Evolutionary conservation across 2,329 filamentous ascomycete genomes (phyloP), one percentile per base, ranked within the genome.

Genomic region (Hypoxylon sp.): DNA sequence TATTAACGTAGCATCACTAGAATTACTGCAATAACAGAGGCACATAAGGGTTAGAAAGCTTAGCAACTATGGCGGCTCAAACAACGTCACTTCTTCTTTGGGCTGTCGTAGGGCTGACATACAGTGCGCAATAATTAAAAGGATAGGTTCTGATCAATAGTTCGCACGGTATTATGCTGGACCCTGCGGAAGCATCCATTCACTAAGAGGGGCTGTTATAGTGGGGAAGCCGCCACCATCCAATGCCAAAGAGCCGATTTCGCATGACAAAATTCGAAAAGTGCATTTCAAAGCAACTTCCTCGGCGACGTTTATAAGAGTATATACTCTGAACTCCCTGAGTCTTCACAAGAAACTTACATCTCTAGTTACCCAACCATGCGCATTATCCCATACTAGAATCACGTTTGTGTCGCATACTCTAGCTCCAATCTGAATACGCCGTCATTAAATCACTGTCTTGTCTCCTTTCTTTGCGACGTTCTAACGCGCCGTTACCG

Each of bases 201-300:
- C 42, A 58, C 24, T 48, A 48, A 59, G 47, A 55, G 47, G 58
- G 37, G 37, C 42, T 33, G 19, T 35, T 42, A 31, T 60, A 13
- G 29, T 62, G 24, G 51, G 54, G 53, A 29, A 37, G 51, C 61
- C 65, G 52, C 68, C 65, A 58, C 47, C 53, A 47, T 59, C 68
- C 69, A 71, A 69, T 71, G 33, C 55, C n/a, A 63, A 24, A 17
- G 17, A 46, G 65, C 69, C 69, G 66, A 71, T 71, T 71, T 69
- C 69, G 69, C 69, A 71, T 71, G 50, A 67, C 67, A 63, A 67
- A 67, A 60, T 54, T 59, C 37, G 33, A 51, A 57, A 67, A 33
- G 22, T 22, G 52, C 60, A 67, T 68, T 70, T 70, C 67, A 70
- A 70, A 67, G 64, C 60, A 63, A 55, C 37, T 48, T 35, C 46